Evolutionary conservation across 257 asterid species (phyloP), one percentile per base, ranked within the genome.

Genomic region (Voacanga thouarsii): DNA sequence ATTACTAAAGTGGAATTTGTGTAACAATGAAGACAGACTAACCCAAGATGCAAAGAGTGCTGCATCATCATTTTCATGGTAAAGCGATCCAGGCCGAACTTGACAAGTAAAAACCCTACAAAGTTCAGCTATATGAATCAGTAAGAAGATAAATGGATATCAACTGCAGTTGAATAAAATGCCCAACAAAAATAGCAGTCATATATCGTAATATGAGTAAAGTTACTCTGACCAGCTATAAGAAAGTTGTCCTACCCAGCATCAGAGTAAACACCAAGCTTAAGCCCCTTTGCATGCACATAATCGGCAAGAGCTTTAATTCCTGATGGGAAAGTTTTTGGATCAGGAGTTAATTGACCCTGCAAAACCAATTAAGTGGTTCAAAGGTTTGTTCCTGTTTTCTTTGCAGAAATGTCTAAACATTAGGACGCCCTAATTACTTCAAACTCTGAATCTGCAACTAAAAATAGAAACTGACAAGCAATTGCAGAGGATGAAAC

Each of bases 211-310:
- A 66, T 50, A 63, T 67, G 45, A 53, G 44, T 44, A 50, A n/a
- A 60, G 81, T 24, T 75, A 65, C 45, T 83, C 68, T 49, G 77
- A 82, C 63, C 74, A 73, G 80, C 64, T 28, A 18, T 53, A 43
- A 71, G 71, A 77, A 74, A 75, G 60, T 68, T 41, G 26, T 55
- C 96, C 44, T 90, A 95, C 99, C 99, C 99, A 80, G 99, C 99
- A 88, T 96, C 99, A 44, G 99, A 95, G 86, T 95, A 95, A 82
- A 95, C 89, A 51, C 99, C 98, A 6, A 95, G 91, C 88, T 93
- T 96, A 78, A 96, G 94, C 77, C 97, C 98, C 87, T 89, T 92
- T 11, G 87, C 87, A 79, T 96, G 99, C 71, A 93, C 92, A 84
- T 93, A 92, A 89, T 92, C 98, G 37, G 99, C 96, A 75, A 93